A percentile compares a stretch with the other conserved stretches of the same genome.
phyloP scores from a whole-genome alignment of 345 rosid species.

The Rubroshorea leprosula region DNA sequence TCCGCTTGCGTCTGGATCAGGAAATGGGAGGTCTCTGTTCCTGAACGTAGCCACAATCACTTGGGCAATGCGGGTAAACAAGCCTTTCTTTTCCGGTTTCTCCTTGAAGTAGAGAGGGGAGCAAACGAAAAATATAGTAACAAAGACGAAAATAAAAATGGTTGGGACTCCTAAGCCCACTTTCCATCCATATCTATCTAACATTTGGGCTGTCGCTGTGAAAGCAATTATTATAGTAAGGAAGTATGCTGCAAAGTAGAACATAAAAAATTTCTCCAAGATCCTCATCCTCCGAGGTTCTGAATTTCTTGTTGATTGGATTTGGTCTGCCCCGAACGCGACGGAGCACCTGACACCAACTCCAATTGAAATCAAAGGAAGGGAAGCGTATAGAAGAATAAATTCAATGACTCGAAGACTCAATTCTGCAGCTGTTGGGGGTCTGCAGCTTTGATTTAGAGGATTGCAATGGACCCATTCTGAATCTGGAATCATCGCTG shows the following conservation, averaged over 20 bases:
- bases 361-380: conserved; percentile 47
- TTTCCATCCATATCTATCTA: conserved; percentile 51
- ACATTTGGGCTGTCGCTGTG: conserved; percentile 43
- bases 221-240: conserved; percentile 37
- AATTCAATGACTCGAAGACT: conserved; percentile 32
- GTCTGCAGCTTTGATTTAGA: conserved; percentile 26
- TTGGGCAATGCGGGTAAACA: conserved; percentile 41
- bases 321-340: conserved; percentile 64
- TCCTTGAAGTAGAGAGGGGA: conserved; percentile 40
- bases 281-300: conserved; percentile 39
- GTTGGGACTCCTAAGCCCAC: conserved; percentile 53
- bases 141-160: conserved; percentile 40
- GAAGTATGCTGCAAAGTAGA: conserved; percentile 46
- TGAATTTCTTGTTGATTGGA: conserved; percentile 31
- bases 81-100: conserved; percentile 26
- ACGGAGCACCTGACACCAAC: conserved; percentile 64
- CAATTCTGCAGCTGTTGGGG: conserved; percentile 43
- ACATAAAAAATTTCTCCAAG: conserved; percentile 50
- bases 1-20: conserved; percentile 26
- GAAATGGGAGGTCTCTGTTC: conserved; percentile 40
- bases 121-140: conserved; percentile 34
- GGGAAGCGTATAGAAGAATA: too few species aligned
- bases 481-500: conserved; percentile 48
- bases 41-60: conserved; percentile 36
- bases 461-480: conserved; percentile 43